These are phyloP conservation scores for Leersia perrieri DNA, from an alignment of 176 grass and related monocot genomes.

Conservation along the genomic window DNA sequence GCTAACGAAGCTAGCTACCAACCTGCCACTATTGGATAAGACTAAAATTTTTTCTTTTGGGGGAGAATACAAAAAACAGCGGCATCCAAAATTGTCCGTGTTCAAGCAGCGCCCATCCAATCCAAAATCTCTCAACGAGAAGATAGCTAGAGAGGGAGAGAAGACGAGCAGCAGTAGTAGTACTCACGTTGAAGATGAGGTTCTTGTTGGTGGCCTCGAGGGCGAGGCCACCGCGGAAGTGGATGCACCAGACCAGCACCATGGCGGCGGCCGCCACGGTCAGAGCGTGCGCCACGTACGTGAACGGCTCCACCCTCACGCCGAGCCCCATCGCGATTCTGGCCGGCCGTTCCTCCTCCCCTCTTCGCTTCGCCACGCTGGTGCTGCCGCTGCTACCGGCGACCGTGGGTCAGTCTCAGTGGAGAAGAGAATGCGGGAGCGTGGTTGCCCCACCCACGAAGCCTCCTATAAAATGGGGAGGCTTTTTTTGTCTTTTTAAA, in stretches of 20 bases:
- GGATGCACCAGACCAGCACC: constrained; percentile 73
- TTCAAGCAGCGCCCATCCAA: not conserved
- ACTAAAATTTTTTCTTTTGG: not conserved
- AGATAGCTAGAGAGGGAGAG: not conserved
- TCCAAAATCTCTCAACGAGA: not conserved
- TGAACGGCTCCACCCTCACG: constrained; percentile 65
- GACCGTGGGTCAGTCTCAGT: not conserved
- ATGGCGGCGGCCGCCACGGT: constrained; percentile 49
- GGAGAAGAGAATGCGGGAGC: constrained; percentile 13
- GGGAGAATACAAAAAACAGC: not conserved
- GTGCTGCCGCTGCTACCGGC: not conserved
- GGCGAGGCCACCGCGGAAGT: constrained; percentile 74
- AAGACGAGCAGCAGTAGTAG: not conserved
- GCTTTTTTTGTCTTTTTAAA: not conserved
- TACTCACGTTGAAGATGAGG: constrained; percentile 73
- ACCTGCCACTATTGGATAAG: not conserved
- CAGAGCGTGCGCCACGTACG: constrained; percentile 71
- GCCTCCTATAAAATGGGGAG: not conserved
- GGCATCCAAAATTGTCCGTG: not conserved
- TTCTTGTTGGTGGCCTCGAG: constrained; percentile 67
- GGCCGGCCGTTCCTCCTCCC: not conserved
- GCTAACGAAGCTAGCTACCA: not conserved
- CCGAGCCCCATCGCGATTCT: constrained; percentile 22
- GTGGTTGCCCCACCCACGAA: not conserved
- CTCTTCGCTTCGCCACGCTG: not conserved